Evolutionary conservation across 805 yeast species (phyloP), one percentile per base, ranked within the genome.

Genomic region (Vanderwaltozyma tropicalis): DNA sequence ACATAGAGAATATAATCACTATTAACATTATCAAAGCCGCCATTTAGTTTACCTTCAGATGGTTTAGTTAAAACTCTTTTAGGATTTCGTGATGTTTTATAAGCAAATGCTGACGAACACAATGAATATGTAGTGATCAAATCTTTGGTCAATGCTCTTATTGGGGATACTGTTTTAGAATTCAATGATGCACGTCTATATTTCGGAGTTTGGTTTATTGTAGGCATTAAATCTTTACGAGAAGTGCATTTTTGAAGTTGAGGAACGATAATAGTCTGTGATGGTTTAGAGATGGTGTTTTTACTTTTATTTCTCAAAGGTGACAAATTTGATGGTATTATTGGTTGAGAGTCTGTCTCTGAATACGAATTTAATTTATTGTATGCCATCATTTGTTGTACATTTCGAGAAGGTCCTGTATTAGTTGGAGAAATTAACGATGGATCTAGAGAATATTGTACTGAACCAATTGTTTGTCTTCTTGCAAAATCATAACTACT

Each of bases 1-100:
- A 92, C 98, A 48, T 87, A 89, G 14, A 92, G 64, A 38, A 92
- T 89, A 55, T 88, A 89, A 61, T 92, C 95, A 55, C 82, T 75
- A 41, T 86, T 86, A 45, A 76, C 80, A 56, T 92, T 92, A 61
- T 92, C 98, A 54, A 54, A 72, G 7, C 96, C 96, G 50, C 82
- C 77, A 55, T 87, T 86, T 41, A 66, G 70, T 42, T 71, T 73
- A 0, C 89, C 89, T 49, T 86, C 94, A 56, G 78, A 76, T 2
- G 96, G 96, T 55, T 92, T 89, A 0, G 98, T 92, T 29, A 92
- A 65, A 2, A 87, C 96, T 39, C 98, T 67, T 43, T 86, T 76
- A 3, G 98, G 98, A 54, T 92, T 92, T 41, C 84, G 77, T 3
- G 85, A 71, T 15, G 85, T 74, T 46, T 80, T 80, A 59, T 92